A percentile compares a stretch with the other conserved stretches of the same genome.
These are phyloP conservation scores for Ascoidea tarda DNA, from an alignment of 805 yeast genomes.

Conservation along the genomic window DNA sequence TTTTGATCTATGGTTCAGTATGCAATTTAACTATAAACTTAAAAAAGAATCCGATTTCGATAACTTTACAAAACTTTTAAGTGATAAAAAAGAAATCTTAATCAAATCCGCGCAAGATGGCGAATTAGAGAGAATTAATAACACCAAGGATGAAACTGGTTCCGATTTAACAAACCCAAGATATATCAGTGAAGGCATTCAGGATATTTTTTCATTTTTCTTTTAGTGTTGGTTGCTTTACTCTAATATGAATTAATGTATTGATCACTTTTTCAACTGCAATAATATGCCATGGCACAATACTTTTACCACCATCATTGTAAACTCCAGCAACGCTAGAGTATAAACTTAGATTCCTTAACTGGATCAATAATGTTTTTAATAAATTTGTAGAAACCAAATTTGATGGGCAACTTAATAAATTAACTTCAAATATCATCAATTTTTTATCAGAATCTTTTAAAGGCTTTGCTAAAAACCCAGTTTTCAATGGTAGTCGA, in stretches of 20 bases:
- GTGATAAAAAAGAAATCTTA: no score
- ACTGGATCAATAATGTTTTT: slow-evolving; percentile 43
- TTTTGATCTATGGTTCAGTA: background rate
- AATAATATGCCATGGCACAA: slow-evolving; percentile 62
- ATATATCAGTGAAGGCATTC: background rate
- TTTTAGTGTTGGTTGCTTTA: slow-evolving; percentile 11
- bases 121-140: no score
- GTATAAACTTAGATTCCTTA: slow-evolving; percentile 35
- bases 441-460: slow-evolving; percentile 15
- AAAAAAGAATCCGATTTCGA: background rate
- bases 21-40: no score
- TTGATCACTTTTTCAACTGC: slow-evolving; percentile 52
- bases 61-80: no score
- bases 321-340: slow-evolving; percentile 19
- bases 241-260: slow-evolving; percentile 42
- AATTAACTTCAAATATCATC: slow-evolving; percentile 42
- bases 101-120: no score
- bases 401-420: slow-evolving; percentile 61
- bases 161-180: background rate
- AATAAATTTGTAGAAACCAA: slow-evolving; percentile 41
- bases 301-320: slow-evolving; percentile 21
- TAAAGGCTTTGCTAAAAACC: slow-evolving; percentile 39
- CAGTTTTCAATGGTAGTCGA: slow-evolving; percentile 56
- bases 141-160: no score
- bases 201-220: no score